These are phyloP conservation scores for Graphium sp. DNA, from an alignment of 2,329 filamentous ascomycete species.

Conservation along the genomic window DNA sequence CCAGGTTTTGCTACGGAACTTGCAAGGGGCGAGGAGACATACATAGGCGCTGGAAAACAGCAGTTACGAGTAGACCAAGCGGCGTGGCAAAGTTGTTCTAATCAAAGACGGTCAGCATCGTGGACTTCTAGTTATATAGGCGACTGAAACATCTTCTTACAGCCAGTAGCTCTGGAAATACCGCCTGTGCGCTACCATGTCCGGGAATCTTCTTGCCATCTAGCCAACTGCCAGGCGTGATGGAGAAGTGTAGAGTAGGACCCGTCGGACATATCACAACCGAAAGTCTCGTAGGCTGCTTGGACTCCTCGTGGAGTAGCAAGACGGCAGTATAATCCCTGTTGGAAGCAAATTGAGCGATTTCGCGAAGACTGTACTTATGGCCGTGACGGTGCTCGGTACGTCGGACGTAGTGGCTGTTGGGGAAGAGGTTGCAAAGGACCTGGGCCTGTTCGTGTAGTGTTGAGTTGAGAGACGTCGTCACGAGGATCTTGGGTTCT, in stretches of 20 bases:
- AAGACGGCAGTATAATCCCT: conserved; percentile 71
- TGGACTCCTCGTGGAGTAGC: conserved; percentile 77
- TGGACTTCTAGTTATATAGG: too few relatives aligned
- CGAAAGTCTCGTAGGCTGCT: conserved; percentile 66
- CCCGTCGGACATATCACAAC: conserved; percentile 71
- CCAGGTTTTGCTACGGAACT: not conserved
- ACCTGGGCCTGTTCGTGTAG: conserved; percentile 70
- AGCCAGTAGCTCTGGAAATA: conserved; percentile 79
- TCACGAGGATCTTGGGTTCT: conserved; percentile 75
- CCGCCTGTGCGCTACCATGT: conserved; percentile 74
- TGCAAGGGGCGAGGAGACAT: conserved; percentile 49
- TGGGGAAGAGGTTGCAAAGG: conserved; percentile 70
- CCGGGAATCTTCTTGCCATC: conserved; percentile 77
- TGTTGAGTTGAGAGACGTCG: conserved; percentile 76
- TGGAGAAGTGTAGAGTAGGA: conserved; percentile 83
- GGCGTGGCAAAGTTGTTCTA: conserved; percentile 93
- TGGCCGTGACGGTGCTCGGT: conserved; percentile 70
- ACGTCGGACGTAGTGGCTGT: conserved; percentile 72
- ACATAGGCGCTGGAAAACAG: too few relatives aligned
- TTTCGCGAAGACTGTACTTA: conserved; percentile 87
- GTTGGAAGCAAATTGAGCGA: conserved; percentile 68
- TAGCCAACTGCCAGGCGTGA: conserved; percentile 61
- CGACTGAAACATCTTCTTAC: too few relatives aligned
- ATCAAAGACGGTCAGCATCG: too few relatives aligned
- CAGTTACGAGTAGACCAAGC: conserved; percentile 72